Conservation (phyloP, 495 filamentous ascomycete genomes). For the Aspergillus olivimuriae region DNA sequence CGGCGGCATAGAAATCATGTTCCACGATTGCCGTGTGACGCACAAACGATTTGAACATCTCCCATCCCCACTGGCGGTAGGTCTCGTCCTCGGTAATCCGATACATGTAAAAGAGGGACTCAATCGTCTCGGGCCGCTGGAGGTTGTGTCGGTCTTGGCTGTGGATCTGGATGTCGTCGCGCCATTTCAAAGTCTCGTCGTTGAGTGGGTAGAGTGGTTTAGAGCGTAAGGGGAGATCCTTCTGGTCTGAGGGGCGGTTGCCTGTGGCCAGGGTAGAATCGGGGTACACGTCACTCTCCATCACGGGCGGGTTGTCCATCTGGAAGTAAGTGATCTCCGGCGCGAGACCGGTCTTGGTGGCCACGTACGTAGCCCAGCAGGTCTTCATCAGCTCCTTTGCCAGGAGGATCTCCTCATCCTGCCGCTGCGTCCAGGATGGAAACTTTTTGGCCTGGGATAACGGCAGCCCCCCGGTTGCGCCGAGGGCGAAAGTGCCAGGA, state of each 20-base stretch:
- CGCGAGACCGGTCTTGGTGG: conserved; percentile 79
- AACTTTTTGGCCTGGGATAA: conserved; percentile 68
- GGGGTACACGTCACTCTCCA: conserved; percentile 37
- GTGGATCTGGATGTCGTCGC: conserved; percentile 72
- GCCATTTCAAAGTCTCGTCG: conserved; percentile 41
- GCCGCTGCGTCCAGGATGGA: conserved; percentile 62
- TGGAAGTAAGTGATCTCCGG: conserved; percentile 90
- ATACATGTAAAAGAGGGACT: conserved; percentile 97
- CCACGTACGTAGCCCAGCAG: conserved; percentile 94
- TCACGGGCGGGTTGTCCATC: conserved; percentile 47
- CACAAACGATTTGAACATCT: conserved; percentile 92
- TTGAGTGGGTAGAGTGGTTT: conserved; percentile 23
- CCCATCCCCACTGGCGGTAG: conserved; percentile 97
- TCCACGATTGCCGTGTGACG: conserved; percentile 71
- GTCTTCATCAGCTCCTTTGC: conserved; percentile 90
- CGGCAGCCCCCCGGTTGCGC: conserved; percentile 69
- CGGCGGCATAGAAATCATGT: conserved; percentile 21
- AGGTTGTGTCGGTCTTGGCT: conserved; percentile 77
- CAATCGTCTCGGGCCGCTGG: conserved; percentile 93
- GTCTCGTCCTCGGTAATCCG: conserved; percentile 86
- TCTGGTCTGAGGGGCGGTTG: conserved; percentile 15
- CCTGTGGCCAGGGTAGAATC: conserved; percentile 20
- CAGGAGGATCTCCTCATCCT: conserved; percentile 81
- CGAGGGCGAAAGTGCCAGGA: conserved; percentile 90
- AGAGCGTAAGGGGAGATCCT: conserved; percentile 29